Evolutionary conservation across 768 basidiomycete species (phyloP), one percentile per base, ranked within the genome.

Genomic region (Coprinopsis sp.): DNA sequence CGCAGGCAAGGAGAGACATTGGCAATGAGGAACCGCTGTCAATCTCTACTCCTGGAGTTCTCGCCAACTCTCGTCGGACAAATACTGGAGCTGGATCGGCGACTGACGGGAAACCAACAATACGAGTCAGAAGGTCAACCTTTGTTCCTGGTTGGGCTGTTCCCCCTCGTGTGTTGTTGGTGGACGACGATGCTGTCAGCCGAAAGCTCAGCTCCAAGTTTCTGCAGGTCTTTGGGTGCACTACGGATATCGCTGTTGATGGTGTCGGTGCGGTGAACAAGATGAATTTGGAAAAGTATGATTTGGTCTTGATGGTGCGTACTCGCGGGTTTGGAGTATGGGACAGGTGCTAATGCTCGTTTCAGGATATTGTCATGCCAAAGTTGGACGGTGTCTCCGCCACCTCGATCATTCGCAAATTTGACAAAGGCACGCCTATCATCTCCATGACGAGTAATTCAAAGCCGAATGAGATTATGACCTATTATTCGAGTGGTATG

Each of bases 361-460:
- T 47, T 47, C 29, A 92, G 91, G 95, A 97, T 57, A 96, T 98
- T 51, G 90, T 96, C 49, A 95, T 97, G 87, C 84, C 87, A 2
- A 86, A 87, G 61, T 69, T 90, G 56, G 84, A 92, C 52, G 91
- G 92, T 23, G 82, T 93, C 22, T 84, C 85, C 3, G 95, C 95
- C 8, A 97, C 95, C 29, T 91, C 84, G 47, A 65, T 97, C 56
- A 96, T 98, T 55, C 77, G 95, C 14, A 90, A 93, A 67, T 98
- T 97, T 61, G 93, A 97, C 68, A 81, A 83, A 48, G 86, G 84
- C 71, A 96, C 94, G 33, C 95, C 95, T 4, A 97, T 98, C 62
- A 96, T 98, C 54, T 95, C 92, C 19, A 98, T 98, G 95, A 98
- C 94, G 43, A 86, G 83, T 58, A 95, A 93, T 64, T 91, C 89